A percentile compares a stretch with the other conserved stretches of the same genome.
phyloP scores from a whole-genome alignment of 2,329 filamentous ascomycete genomes.

The Coleophoma eucalyptorum region DNA sequence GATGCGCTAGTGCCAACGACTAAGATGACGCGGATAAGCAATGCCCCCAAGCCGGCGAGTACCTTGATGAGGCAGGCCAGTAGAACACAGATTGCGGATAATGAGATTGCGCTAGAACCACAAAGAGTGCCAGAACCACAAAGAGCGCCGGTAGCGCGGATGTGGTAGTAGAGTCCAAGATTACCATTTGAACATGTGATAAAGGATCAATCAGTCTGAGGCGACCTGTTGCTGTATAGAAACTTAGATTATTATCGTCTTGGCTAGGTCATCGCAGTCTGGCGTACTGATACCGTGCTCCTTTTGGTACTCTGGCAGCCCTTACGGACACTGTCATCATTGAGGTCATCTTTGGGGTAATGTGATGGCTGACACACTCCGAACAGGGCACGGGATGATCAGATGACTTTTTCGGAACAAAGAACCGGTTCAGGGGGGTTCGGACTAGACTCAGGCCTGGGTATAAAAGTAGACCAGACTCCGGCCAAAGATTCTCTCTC shows the following conservation, averaged over 20 bases:
- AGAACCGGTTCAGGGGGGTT: too few relatives aligned
- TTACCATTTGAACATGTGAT: slow-evolving; percentile 3
- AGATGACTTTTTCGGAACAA: slow-evolving; percentile 6
- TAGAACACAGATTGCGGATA: slow-evolving; percentile 7
- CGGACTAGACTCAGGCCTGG: too few relatives aligned
- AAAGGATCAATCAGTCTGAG: background rate
- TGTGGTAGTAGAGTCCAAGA: slow-evolving; percentile 13
- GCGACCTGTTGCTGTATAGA: background rate
- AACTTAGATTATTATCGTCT: slow-evolving; percentile 3
- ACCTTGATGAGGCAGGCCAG: background rate
- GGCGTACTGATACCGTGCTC: slow-evolving; percentile 11
- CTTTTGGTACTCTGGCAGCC: slow-evolving; percentile 6
- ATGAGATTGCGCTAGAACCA: slow-evolving; percentile 15
- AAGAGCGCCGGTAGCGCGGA: slow-evolving; percentile 17
- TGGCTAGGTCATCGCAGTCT: slow-evolving; percentile 12
- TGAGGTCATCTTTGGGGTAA: slow-evolving; percentile 16
- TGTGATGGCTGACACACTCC: slow-evolving; percentile 1
- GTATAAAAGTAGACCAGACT: too few relatives aligned
- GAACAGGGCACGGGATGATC: slow-evolving; percentile 8
- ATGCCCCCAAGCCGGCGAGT: background rate
- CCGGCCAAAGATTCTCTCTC: too few relatives aligned
- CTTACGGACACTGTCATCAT: slow-evolving; percentile 10
- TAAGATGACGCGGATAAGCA: slow-evolving; percentile 3
- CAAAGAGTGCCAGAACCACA: slow-evolving; percentile 14
- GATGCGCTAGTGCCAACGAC: slow-evolving; percentile 4